Evolutionary conservation across 169 alveolate genomes (phyloP).

Genomic region (Amoebophrya sp.): DNA sequence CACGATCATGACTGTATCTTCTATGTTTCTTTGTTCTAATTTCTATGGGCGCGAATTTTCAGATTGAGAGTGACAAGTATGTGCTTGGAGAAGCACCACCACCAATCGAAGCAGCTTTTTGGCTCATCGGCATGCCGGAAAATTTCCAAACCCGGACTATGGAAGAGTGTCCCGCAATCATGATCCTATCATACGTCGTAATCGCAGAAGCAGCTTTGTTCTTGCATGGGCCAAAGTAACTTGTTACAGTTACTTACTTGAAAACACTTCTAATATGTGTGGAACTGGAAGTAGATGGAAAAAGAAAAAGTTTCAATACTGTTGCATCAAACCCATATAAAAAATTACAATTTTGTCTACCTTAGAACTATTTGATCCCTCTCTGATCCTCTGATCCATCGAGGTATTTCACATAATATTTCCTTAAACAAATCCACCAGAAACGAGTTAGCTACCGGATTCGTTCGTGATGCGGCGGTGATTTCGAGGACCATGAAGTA

Average conservation of each 20-base stretch:
- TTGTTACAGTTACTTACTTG: neutral
- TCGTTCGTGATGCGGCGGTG: neutral
- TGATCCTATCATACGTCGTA: neutral
- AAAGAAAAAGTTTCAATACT: too few species aligned
- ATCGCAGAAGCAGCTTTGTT: neutral
- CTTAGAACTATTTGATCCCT: too few species aligned
- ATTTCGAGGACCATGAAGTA: neutral
- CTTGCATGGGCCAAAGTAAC: neutral
- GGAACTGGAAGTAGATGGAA: neutral
- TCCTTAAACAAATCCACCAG: too few species aligned
- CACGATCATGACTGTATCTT: too few species aligned
- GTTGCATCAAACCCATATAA: too few species aligned
- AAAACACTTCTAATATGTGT: neutral
- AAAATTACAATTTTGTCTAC: too few species aligned
- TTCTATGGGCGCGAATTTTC: too few species aligned
- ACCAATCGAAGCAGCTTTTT: neutral
- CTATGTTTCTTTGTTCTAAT: too few species aligned
- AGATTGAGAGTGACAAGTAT: too few species aligned
- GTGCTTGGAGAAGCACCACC: neutral
- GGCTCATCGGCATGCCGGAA: neutral
- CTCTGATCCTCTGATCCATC: too few species aligned
- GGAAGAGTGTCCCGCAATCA: neutral
- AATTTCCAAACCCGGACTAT: neutral
- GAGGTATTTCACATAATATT: too few species aligned
- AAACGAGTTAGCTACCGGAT: neutral